Base-by-base conservation (phyloP, 192 early-diverging fungal species). In the Coemansia sp. region DNA sequence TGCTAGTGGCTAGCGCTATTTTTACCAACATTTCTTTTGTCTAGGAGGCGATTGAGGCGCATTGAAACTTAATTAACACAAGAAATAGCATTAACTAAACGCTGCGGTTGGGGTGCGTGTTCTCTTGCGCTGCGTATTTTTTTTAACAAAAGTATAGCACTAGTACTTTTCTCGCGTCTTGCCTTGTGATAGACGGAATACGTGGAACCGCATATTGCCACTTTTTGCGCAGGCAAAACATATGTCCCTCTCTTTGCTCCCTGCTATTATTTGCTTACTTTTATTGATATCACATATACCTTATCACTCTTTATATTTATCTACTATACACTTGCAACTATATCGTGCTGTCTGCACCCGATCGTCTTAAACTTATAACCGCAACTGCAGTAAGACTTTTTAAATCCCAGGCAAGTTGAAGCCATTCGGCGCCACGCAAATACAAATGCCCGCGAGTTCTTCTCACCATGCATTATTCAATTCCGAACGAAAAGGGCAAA, bases 31-130 rank as follows among this genome's bases (percentile, higher is more conserved):
- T 28, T 17, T 26, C 24, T 21, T 12, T 26, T 52, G 25, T 47
- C 20, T 9, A 1, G 36, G 61, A n/a, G 60, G 34, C 36, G 15
- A 50, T 26, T 23, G 58, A 48, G 67, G 59, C 66, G 51, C 59
- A 68, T 62, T 68, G 60, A 50, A 14, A 38, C 34, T 56, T 68
- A 61, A 68, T 62, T 68, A 61, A 50, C 53, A 50, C 9, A 18
- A 34, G 51, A 17, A 40, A 53, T 12, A 51, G 49, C 49, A 51
- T 51, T 48, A 3, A 12, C 4, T 59, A 47, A 38, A 47, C 11
- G 31, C 54, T 12, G 36, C 28, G 18, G n/a, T 44, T 44, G 40
- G 40, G 40, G 40, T 15, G 40, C 15, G 12, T 42, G 40, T 42
- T 42, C 21, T 50, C 49, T 21, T 50, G 49, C n/a, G 49, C 49